These are phyloP conservation scores for Trichoderma endophyticum DNA, from an alignment of 2,329 filamentous ascomycete genomes.

Conservation along the genomic window DNA sequence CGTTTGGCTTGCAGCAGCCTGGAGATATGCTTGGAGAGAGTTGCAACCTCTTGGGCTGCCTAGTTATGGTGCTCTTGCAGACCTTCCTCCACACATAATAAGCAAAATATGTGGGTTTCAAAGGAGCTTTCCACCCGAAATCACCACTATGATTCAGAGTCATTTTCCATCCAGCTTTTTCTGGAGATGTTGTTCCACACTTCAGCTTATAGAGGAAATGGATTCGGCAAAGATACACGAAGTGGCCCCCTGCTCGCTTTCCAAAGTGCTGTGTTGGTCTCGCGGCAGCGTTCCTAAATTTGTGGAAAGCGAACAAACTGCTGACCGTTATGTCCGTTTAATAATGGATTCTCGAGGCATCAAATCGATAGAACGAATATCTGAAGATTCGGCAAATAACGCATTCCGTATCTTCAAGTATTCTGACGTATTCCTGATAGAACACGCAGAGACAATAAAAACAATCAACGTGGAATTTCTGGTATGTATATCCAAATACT, in stretches of 20 bases:
- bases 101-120: neutral
- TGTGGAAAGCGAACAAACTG: neutral
- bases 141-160: neutral
- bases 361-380: neutral
- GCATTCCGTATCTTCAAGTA: accelerated
- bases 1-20: too few relatives aligned
- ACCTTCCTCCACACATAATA: neutral
- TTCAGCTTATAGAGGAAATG: neutral
- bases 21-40: too few relatives aligned
- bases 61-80: neutral
- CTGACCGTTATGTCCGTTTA: neutral
- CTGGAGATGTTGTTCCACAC: neutral
- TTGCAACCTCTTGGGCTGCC: neutral
- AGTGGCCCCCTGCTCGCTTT: neutral
- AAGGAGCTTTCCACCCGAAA: neutral
- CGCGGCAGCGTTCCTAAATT: neutral
- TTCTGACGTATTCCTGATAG: neutral
- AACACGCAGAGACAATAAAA: neutral
- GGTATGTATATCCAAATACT: neutral
- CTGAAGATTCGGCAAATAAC: neutral
- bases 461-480: neutral
- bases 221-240: neutral
- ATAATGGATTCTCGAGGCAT: neutral
- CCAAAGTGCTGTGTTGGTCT: neutral
- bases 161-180: accelerated